A percentile compares a stretch with the other conserved stretches of the same genome.
Conservation (phyloP, 2,329 filamentous ascomycete genomes). For the Pseudocercospora fijiensis region DNA sequence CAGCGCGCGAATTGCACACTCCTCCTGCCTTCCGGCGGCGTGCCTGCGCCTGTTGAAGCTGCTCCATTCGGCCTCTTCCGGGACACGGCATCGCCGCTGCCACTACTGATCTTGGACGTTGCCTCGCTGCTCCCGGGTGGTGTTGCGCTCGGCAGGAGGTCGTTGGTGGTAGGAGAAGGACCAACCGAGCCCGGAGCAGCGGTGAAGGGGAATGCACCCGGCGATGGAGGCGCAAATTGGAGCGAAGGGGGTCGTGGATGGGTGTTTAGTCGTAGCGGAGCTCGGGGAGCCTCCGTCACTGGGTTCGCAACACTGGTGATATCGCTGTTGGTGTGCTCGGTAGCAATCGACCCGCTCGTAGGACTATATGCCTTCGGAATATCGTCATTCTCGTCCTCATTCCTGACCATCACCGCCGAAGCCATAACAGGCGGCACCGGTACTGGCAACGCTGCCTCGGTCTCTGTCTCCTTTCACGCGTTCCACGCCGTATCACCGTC, state of each 20-base stretch:
- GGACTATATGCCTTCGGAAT: not conserved
- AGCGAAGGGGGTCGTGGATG: slow-evolving; percentile 5
- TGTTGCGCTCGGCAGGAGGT: slow-evolving; percentile 9
- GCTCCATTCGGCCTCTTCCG: slow-evolving; percentile 17
- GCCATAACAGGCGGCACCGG: not conserved
- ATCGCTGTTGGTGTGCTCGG: not conserved
- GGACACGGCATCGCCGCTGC: slow-evolving; percentile 2
- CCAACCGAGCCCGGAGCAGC: slow-evolving; percentile 25
- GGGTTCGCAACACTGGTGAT: not conserved
- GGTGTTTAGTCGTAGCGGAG: slow-evolving; percentile 9
- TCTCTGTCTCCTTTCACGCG: not conserved
- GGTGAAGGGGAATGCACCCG: slow-evolving; percentile 26
- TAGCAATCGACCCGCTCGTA: not conserved
- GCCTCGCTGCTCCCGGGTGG: slow-evolving; percentile 9
- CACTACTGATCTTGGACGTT: not conserved
- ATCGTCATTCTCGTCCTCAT: not conserved
- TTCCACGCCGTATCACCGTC: not conserved
- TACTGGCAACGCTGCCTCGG: too few relatives aligned
- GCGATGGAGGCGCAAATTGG: slow-evolving; percentile 22
- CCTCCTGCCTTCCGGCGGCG: slow-evolving; percentile 29
- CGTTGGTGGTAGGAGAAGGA: slow-evolving; percentile 25
- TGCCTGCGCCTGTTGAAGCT: slow-evolving; percentile 16
- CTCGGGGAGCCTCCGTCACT: slow-evolving; percentile 14
- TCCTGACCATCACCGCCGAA: not conserved
- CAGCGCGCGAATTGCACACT: slow-evolving; percentile 36